A percentile compares a stretch with the other conserved stretches of the same genome.
These are phyloP conservation scores for Pharnaceum exiguum DNA, from an alignment of 148 eudicot genomes.

Conservation along the genomic window DNA sequence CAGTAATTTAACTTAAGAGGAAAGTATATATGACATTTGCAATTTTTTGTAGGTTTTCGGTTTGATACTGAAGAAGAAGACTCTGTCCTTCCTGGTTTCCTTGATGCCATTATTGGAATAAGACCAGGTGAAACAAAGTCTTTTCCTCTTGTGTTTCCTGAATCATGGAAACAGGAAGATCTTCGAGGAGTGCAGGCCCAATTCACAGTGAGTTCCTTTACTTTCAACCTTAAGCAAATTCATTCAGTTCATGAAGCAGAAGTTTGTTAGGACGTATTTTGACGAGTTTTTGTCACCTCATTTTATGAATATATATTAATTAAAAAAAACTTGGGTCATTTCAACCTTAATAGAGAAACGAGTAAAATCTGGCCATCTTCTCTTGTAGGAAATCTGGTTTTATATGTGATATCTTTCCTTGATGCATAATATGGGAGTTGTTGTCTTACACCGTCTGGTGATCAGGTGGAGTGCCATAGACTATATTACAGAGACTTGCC, in stretches of 20 bases:
- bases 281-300: background rate
- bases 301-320: no score
- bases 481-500: conserved; percentile 90
- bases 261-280: background rate
- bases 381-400: background rate
- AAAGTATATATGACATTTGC: no score
- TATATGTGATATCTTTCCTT: background rate
- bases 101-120: conserved; percentile 79
- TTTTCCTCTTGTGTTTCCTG: conserved; percentile 84
- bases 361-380: background rate
- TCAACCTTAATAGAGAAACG: background rate
- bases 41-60: conserved; percentile 57
- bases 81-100: conserved; percentile 82
- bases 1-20: no score
- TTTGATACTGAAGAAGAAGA: conserved; percentile 94
- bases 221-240: background rate
- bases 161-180: conserved; percentile 91
- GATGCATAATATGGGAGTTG: background rate
- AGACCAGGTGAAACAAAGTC: conserved; percentile 83
- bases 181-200: conserved; percentile 87
- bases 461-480: conserved; percentile 90
- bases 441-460: background rate
- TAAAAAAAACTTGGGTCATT: background rate
- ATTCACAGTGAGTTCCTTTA: conserved; percentile 67
- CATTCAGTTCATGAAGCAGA: background rate